Percentiles rank a stretch among this genome's conserved stretches.
Evolutionary conservation across 257 asterid species (phyloP).

Genomic region (Solanum bukasovii): DNA sequence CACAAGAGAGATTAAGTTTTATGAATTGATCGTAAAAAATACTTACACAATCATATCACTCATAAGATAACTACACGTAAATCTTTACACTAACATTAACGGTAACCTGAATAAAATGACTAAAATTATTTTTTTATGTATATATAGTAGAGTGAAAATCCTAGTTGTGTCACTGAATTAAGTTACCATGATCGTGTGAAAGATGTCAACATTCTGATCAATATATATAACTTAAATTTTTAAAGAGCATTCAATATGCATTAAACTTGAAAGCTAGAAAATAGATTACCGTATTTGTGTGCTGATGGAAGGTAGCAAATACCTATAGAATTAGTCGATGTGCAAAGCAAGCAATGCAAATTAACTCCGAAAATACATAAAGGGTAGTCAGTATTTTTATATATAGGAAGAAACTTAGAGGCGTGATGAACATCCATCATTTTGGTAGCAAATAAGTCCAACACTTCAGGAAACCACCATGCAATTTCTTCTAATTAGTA

Average conservation of each 20-base stretch:
- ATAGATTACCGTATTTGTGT: not conserved
- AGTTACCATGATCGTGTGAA: too few species aligned
- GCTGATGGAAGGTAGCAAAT: not conserved
- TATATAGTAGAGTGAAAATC: too few species aligned
- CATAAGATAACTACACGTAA: not conserved
- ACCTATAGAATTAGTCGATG: not conserved
- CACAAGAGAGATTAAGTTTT: not conserved
- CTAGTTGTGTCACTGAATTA: too few species aligned
- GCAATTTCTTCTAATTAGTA: not conserved
- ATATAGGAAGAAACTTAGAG: not conserved
- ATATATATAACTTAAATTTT: not conserved
- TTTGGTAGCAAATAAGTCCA: not conserved
- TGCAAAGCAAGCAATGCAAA: not conserved
- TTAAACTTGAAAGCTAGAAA: not conserved
- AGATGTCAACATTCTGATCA: not conserved
- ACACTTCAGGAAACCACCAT: not conserved
- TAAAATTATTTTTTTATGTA: too few species aligned
- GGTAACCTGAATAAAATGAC: not conserved
- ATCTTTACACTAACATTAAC: not conserved
- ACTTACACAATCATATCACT: not conserved
- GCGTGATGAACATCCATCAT: not conserved
- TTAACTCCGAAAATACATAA: not conserved
- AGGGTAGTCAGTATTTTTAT: not conserved
- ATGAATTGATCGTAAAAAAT: not conserved
- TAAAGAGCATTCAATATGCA: not conserved